phyloP scores from a whole-genome alignment of 2,329 filamentous ascomycete species.

The Fusarium protoensiforme region DNA sequence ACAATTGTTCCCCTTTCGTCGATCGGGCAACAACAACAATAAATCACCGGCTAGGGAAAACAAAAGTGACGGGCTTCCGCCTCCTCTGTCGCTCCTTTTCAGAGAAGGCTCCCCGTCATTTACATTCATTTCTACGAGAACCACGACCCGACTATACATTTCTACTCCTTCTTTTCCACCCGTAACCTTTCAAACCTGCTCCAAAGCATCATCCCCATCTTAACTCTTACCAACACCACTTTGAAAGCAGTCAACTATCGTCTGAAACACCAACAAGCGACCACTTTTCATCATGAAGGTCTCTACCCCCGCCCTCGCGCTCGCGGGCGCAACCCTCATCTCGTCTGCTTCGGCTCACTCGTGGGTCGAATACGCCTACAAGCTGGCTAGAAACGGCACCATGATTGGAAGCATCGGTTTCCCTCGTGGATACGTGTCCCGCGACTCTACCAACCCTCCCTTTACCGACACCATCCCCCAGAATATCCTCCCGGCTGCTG shows the following conservation, averaged over 20 bases:
- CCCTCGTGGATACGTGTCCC: constrained; percentile 74
- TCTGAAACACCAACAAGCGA: neutral
- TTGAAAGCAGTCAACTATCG: neutral
- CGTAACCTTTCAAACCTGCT: constrained; percentile 16
- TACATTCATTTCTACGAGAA: constrained; percentile 29
- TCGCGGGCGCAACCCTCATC: constrained; percentile 43
- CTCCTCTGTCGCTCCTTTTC: constrained; percentile 30
- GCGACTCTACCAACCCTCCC: constrained; percentile 58
- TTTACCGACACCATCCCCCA: constrained; percentile 70
- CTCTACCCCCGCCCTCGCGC: constrained; percentile 28
- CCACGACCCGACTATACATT: constrained; percentile 1
- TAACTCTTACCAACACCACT: constrained; percentile 1
- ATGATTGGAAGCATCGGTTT: constrained; percentile 79
- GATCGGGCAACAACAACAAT: constrained; percentile 23
- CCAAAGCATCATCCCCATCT: constrained; percentile 4
- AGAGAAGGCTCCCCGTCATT: neutral
- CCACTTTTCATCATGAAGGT: constrained; percentile 36
- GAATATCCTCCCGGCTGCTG: constrained; percentile 70
- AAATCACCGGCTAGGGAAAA: constrained; percentile 15
- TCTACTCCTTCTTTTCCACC: constrained; percentile 15
- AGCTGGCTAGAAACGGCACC: constrained; percentile 78
- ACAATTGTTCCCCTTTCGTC: constrained; percentile 15
- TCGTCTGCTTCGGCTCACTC: constrained; percentile 69
- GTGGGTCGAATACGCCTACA: constrained; percentile 83
- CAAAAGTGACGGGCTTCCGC: constrained; percentile 25